Base-by-base conservation (phyloP, 768 basidiomycete species). In the Phanerodontia chrysosporium region DNA sequence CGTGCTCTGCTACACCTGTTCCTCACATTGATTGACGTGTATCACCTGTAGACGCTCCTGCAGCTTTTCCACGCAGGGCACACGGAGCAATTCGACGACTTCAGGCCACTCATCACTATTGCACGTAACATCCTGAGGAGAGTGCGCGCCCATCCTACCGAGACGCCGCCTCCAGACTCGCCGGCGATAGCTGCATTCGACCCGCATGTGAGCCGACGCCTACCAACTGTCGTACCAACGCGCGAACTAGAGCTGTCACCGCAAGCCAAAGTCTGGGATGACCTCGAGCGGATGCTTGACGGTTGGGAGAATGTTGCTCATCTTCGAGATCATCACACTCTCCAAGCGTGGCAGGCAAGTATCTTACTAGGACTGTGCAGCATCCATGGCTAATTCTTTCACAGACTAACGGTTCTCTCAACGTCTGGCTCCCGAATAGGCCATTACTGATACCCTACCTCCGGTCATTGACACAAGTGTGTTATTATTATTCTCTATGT, bases 151-250 rank as follows among this genome's bases (percentile, higher is more conserved):
- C 65, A 69, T 22, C 74, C 77, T 1, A 64, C 74, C 1, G 71
- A 76, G 1, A 70, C 75, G 3, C 80, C 76, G 2, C 61, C 59
- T 0, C 66, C 73, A 4, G 68, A 72, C 22, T 88, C 89, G 3
- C 73, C 77, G 0, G 84, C 81, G 0, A 69, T 67, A 18, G 71
- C 77, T 2, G 82, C 81, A 1, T 89, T 92, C 49, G 88, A 92
- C 64, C 83, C 87, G 0, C 76, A 79, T 53, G 80, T 90, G 49
- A 80, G 83, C 1, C 83, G 89, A n/a, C 76, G 79, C 27, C 75
- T 92, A 1, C 83, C 83, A 48, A 85, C 83, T 29, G 83, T 81
- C 57, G 81, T 89, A 63, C 90, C 90, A 0, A 80, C 89, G 21
- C 82, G 86, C n/a, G 72, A 83, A 4, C 72, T 90, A 9, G 72